Evolutionary conservation across 2,329 filamentous ascomycete species (phyloP).

Genomic region (Dothideomycetidae sp.): DNA sequence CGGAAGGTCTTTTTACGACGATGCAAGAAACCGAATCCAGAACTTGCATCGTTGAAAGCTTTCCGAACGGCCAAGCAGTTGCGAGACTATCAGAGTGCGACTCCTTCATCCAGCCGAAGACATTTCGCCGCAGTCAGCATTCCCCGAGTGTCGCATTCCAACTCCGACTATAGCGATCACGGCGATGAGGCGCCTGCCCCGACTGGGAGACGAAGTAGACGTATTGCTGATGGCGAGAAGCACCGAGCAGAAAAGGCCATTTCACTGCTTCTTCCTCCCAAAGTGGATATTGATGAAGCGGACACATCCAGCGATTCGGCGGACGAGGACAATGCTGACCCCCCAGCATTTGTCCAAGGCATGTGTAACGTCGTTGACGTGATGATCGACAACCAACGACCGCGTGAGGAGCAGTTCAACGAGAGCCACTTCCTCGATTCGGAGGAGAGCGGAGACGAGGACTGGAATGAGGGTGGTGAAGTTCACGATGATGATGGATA

Average conservation of each 20-base stretch:
- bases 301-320: slow-evolving; percentile 15
- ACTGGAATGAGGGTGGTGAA: slow-evolving; percentile 43
- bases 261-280: slow-evolving; percentile 8
- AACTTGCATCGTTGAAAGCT: slow-evolving; percentile 30
- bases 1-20: slow-evolving; percentile 49
- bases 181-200: neutral
- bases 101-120: neutral
- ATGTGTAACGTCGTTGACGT: slow-evolving; percentile 58
- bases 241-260: slow-evolving; percentile 13
- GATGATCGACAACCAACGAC: slow-evolving; percentile 61
- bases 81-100: slow-evolving; percentile 10
- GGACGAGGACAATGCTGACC: slow-evolving; percentile 24
- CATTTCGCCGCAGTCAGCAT: slow-evolving; percentile 1
- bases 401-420: slow-evolving; percentile 50
- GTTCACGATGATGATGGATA: slow-evolving; percentile 29
- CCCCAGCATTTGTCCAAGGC: slow-evolving; percentile 43
- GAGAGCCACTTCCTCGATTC: slow-evolving; percentile 60
- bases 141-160: neutral
- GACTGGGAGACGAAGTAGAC: slow-evolving; percentile 16
- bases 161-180: neutral
- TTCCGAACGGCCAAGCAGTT: slow-evolving; percentile 27
- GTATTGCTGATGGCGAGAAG: slow-evolving; percentile 16
- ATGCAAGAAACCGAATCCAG: slow-evolving; percentile 29
- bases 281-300: neutral
- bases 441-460: slow-evolving; percentile 43